Percentiles rank a stretch among this genome's conserved stretches.
phyloP scores from a whole-genome alignment of 1,284 basidiomycete species.

The Cryptococcus sp. region DNA sequence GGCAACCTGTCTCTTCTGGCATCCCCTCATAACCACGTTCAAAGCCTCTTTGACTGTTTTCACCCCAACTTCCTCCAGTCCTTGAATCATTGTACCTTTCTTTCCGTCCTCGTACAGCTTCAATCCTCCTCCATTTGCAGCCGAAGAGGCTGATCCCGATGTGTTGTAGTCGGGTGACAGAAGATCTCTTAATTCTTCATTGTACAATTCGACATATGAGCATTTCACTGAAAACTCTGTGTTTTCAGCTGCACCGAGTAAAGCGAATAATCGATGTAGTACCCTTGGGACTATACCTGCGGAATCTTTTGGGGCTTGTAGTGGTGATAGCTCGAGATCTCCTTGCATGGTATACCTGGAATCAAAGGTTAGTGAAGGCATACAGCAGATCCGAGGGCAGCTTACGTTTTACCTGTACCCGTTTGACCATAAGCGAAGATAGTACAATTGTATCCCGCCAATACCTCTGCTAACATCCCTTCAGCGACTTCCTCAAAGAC shows the following conservation, averaged over 20 bases:
- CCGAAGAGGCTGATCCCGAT: constrained; percentile 25
- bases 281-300: constrained; percentile 98
- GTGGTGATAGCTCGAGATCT: constrained; percentile 67
- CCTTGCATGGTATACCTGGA: constrained; percentile 91
- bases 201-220: constrained; percentile 96
- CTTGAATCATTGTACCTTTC: constrained; percentile 91
- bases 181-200: constrained; percentile 96
- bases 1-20: constrained; percentile 85
- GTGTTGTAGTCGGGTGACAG: constrained; percentile 65
- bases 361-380: not conserved
- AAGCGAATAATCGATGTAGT: constrained; percentile 85
- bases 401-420: constrained; percentile 96
- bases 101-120: constrained; percentile 90
- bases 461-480: constrained; percentile 87
- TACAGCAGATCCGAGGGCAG: not conserved
- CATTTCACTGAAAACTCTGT: constrained; percentile 88
- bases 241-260: constrained; percentile 67
- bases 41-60: constrained; percentile 81
- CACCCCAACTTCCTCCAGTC: constrained; percentile 84
- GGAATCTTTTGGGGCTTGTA: constrained; percentile 78
- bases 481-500: constrained; percentile 90
- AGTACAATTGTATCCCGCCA: constrained; percentile 96
- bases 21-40: constrained; percentile 79
- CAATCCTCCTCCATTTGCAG: constrained; percentile 56
- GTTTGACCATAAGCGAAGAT: constrained; percentile 99